Evolutionary conservation across 768 basidiomycete species (phyloP).

Genomic region (Podaxis sp.): DNA sequence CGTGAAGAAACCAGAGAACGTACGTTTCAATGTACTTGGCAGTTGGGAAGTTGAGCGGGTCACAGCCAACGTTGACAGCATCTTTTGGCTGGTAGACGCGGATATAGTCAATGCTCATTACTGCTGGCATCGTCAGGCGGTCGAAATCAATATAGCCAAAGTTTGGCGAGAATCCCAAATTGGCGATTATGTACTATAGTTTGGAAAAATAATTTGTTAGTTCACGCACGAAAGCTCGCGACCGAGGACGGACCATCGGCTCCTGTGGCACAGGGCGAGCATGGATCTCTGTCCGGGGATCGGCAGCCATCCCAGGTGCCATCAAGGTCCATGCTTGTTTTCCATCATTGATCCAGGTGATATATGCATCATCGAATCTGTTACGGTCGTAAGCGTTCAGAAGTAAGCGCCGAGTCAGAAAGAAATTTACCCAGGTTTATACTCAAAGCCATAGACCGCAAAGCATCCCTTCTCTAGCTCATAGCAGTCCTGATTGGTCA

Average conservation of each 20-base stretch:
- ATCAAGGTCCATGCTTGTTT: conserved; percentile 67
- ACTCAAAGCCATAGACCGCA: conserved; percentile 49
- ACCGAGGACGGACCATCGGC: conserved; percentile 54
- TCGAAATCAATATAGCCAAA: conserved; percentile 68
- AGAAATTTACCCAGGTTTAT: conserved; percentile 42
- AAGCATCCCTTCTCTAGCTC: conserved; percentile 37
- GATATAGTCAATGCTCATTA: conserved; percentile 79
- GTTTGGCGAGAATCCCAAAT: conserved; percentile 67
- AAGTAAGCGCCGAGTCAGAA: background rate
- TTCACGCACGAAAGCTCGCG: conserved; percentile 29
- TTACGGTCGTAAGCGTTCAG: background rate
- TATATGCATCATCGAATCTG: conserved; percentile 47
- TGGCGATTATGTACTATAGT: conserved; percentile 63
- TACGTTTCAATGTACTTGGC: conserved; percentile 71
- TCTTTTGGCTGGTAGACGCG: conserved; percentile 67
- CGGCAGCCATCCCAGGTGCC: conserved; percentile 52
- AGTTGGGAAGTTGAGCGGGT: conserved; percentile 75
- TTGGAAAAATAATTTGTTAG: background rate
- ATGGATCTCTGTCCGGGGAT: conserved; percentile 52
- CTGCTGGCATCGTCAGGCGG: conserved; percentile 51
- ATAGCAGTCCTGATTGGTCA: conserved; percentile 69
- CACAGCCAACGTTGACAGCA: conserved; percentile 59
- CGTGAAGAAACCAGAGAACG: conserved; percentile 22
- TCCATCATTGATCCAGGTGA: conserved; percentile 72
- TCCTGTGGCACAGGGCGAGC: conserved; percentile 65